These are phyloP conservation scores for Botrytis cinerea DNA, from an alignment of 2,329 filamentous ascomycete species.

Conservation along the genomic window DNA sequence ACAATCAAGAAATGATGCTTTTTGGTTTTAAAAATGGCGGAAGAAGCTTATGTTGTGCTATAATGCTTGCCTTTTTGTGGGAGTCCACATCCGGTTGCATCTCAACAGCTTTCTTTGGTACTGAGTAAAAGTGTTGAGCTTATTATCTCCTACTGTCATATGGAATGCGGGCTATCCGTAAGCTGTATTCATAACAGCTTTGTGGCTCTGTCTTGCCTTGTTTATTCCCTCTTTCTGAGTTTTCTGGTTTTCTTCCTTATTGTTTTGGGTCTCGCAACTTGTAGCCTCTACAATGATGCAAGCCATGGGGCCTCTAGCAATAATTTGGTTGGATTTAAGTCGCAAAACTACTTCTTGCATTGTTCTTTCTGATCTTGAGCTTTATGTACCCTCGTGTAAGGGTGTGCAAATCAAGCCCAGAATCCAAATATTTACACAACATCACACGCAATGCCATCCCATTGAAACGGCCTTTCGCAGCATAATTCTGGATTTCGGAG, in stretches of 20 bases:
- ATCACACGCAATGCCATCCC: neutral
- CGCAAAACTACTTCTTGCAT: neutral
- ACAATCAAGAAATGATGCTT: neutral
- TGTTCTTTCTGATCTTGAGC: neutral
- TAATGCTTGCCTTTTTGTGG: neutral
- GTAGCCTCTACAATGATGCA: neutral
- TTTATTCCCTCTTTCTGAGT: neutral
- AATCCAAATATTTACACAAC: neutral
- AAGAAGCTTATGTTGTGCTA: neutral
- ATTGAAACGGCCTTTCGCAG: neutral
- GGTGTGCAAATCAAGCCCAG: neutral
- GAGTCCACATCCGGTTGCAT: neutral
- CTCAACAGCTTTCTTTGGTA: neutral
- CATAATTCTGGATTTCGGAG: neutral
- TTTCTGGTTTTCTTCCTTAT: neutral
- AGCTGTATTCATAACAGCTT: neutral
- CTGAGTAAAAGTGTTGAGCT: neutral
- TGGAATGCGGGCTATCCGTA: neutral
- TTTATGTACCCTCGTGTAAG: neutral
- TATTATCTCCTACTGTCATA: neutral
- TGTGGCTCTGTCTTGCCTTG: neutral
- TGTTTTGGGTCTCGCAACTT: neutral
- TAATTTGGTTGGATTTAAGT: neutral
- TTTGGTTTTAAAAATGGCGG: neutral
- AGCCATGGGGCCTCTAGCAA: neutral